Base-by-base conservation (phyloP, 306 rosid genomes). In the Vigna reflexopilosa region DNA sequence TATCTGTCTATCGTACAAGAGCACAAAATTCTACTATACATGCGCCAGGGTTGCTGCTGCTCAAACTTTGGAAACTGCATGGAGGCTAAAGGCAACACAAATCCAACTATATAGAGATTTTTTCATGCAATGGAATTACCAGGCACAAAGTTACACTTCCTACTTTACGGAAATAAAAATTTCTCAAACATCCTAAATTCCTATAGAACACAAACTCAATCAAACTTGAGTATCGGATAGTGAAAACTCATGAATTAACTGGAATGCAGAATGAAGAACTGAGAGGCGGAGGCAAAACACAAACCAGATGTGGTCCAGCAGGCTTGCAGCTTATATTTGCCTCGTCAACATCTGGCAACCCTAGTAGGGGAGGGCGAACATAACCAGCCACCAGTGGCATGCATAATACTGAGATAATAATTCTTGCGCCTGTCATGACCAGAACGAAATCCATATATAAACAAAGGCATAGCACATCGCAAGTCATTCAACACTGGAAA, bases 181-280 rank as follows among this genome's bases (percentile, higher is more conserved):
- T n/a, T 69, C 77, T 78, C 77, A 67, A 47, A 61, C 59, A 75
- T 59, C 47, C 9, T 67, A 77, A 61, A 28, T 15, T 14, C 67
- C 68, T 54, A 52, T 58, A 72, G 73, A 71, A 30, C 49, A 20
- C 66, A 62, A 77, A 56, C 75, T 66, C 58, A 19, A 81, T 78
- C 76, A 20, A 67, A 49, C 71, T 45, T 30, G 85, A 58, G 82
- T 70, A 30, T 3, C 70, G 68, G 78, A 64, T 24, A 59, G 16
- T 36, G 71, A 36, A 65, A 45, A 73, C 75, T 47, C 85, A 77
- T 54, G 79, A 82, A 77, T 76, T 88, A 85, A 94, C 97, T 9
- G 98, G 94, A 83, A 96, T 84, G 76, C 97, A 93, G 83, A 87
- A 93, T 69, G 99, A 93, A 44, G 99, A 93, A 84, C 98, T 93